These are phyloP conservation scores for Leccinum obscurum DNA, from an alignment of 768 basidiomycete species.

Conservation along the genomic window DNA sequence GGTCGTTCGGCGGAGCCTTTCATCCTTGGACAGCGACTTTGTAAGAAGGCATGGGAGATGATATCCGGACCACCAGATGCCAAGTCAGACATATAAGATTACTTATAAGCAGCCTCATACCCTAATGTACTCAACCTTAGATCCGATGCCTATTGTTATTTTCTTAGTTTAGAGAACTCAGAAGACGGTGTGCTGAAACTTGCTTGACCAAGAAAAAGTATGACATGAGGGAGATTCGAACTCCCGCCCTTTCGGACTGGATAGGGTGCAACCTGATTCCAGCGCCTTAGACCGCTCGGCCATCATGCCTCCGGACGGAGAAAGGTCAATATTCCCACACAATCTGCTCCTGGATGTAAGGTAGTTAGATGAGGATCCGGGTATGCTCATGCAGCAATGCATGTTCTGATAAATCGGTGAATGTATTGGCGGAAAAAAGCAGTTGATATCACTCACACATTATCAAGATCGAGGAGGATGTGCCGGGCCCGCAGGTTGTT, in stretches of 20 bases:
- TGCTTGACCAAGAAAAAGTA: slow-evolving; percentile 9
- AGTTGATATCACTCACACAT: background rate
- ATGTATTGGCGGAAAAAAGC: background rate
- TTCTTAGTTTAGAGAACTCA: background rate
- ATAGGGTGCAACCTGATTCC: slow-evolving; percentile 42
- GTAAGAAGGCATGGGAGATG: slow-evolving; percentile 41
- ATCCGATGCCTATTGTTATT: background rate
- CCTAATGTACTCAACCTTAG: slow-evolving; percentile 15
- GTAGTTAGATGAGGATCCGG: too few relatives aligned
- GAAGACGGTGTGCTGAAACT: background rate
- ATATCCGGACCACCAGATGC: slow-evolving; percentile 33
- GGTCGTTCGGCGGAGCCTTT: slow-evolving; percentile 62
- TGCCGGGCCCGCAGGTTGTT: background rate
- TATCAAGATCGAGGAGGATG: background rate
- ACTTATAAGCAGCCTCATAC: slow-evolving; percentile 27
- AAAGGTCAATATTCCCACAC: background rate
- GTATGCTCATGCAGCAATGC: background rate
- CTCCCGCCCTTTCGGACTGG: slow-evolving; percentile 38
- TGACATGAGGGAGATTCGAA: slow-evolving; percentile 38
- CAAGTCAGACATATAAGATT: slow-evolving; percentile 25
- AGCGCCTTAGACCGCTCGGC: slow-evolving; percentile 64
- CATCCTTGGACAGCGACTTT: slow-evolving; percentile 40
- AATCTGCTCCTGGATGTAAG: background rate
- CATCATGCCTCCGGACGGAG: slow-evolving; percentile 35
- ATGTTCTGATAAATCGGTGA: background rate